Evolutionary conservation across 139 green algal genomes (phyloP).

Genomic region (Raphidocelis subcapitata): DNA sequence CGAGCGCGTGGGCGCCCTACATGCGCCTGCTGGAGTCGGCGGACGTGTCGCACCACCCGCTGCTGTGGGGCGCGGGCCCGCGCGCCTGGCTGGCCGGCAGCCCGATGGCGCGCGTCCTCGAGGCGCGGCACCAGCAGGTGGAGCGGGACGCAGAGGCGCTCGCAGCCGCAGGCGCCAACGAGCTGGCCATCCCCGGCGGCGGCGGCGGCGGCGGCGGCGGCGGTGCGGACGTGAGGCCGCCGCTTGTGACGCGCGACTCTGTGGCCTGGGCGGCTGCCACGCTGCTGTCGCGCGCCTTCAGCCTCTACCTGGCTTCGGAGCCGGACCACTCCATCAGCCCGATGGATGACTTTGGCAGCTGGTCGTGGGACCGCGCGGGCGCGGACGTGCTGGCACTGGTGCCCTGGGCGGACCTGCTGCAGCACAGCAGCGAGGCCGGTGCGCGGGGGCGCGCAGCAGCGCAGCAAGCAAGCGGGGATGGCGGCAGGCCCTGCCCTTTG

Average conservation of each 20-base stretch:
- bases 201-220: too few relatives aligned
- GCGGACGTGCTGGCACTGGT: constrained; percentile 47
- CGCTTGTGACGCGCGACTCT: constrained; percentile 26
- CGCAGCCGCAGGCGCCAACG: constrained; percentile 39
- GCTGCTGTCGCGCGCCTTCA: constrained; percentile 50
- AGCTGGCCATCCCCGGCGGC: constrained; percentile 36
- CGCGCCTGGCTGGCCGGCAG: constrained; percentile 39
- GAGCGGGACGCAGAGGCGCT: constrained; percentile 36
- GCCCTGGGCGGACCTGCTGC: constrained; percentile 64
- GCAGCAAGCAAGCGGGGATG: too few relatives aligned
- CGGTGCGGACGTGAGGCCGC: constrained; percentile 1
- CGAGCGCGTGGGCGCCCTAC: constrained; percentile 55
- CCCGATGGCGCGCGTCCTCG: constrained; percentile 32
- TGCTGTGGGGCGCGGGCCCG: constrained; percentile 48
- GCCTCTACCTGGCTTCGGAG: constrained; percentile 32
- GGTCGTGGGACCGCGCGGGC: too few relatives aligned
- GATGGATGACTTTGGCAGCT: background rate
- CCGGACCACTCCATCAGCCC: background rate
- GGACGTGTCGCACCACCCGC: constrained; percentile 36
- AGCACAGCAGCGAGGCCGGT: constrained; percentile 56
- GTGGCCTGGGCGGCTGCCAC: constrained; percentile 56
- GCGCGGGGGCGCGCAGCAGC: too few relatives aligned
- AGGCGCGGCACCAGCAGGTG: constrained; percentile 40
- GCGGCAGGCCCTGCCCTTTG: too few relatives aligned
- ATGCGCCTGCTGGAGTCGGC: constrained; percentile 28